Base-by-base conservation (phyloP, 2,329 filamentous ascomycete genomes). In the Apiospora sp. region DNA sequence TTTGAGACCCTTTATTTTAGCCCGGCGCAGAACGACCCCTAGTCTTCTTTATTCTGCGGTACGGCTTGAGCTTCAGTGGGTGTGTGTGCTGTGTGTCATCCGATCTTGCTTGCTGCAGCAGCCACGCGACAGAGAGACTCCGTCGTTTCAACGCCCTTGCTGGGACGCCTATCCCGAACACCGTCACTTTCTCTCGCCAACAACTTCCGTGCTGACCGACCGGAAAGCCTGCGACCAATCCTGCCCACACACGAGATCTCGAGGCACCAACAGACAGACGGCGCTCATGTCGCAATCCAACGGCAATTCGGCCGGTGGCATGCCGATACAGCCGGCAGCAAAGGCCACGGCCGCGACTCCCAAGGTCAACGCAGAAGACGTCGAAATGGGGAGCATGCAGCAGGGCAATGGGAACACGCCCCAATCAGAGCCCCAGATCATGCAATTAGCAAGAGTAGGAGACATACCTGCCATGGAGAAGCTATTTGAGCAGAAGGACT, bases 391-490 rank as follows among this genome's bases (percentile, higher is more conserved):
- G 16, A 83, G 81, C 76, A 79, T 90, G 43, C 82, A 85, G 0
- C 82, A 85, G 0, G 81, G 82, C 37, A 41, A 41, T 41, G 37
- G 8, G 74, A 83, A 84, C 71, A 80, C 81, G 75, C 77, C 79
- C 46, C 75, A 81, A 6, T 77, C 81, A 4, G 91, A 94, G 79
- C 89, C 94, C 77, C 96, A 99, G 84, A 92, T 99, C 77, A 98
- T 99, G 96, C 96, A 98, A 85, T 86, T 98, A 81, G 95, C 96
- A 54, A 89, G 96, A 73, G 84, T 97, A 77, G 96, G 97, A 72
- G 95, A 99, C 80, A 90, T 98, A 74, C 86, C 88, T 10, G 93
- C 90, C 71, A 96, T 99, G 87, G 93, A 98, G 85, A 95, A 92
- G 85, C 87, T 99, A 70, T 97, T 98, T 77, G 94, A 96, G 80